Evolutionary conservation across 352 stramenopile species (phyloP).

Genomic region (Globisporangium sylvaticum): DNA sequence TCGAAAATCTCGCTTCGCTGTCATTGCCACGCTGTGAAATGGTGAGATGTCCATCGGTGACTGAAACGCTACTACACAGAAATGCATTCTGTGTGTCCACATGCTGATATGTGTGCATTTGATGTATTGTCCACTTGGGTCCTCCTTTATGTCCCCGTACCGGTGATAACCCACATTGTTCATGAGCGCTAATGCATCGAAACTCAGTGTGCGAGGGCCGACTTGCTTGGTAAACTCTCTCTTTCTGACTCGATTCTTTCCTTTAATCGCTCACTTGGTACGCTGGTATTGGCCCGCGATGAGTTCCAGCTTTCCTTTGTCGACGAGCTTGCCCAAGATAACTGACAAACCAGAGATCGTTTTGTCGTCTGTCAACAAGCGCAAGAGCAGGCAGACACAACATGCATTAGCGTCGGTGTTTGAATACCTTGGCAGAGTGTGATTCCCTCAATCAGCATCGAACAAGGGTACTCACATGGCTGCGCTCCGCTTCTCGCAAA

Average conservation of each 20-base stretch:
- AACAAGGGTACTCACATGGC: slow-evolving; percentile 47
- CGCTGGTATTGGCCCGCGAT: slow-evolving; percentile 65
- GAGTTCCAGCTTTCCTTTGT: slow-evolving; percentile 63
- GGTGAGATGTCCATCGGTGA: too few relatives aligned
- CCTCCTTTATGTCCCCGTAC: too few relatives aligned
- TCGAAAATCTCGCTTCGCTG: too few relatives aligned
- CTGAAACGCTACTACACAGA: too few relatives aligned
- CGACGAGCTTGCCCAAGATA: slow-evolving; percentile 66
- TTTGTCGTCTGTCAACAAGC: slow-evolving; percentile 55
- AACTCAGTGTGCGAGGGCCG: background rate
- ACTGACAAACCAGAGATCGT: slow-evolving; percentile 74
- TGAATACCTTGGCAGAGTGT: background rate
- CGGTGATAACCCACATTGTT: too few relatives aligned
- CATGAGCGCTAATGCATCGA: too few relatives aligned
- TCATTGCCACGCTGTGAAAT: too few relatives aligned
- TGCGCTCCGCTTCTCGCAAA: slow-evolving; percentile 72
- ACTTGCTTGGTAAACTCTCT: background rate
- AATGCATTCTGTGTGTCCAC: too few relatives aligned
- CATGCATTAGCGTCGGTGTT: background rate
- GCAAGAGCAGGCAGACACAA: slow-evolving; percentile 20
- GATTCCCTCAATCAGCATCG: background rate
- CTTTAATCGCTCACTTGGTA: slow-evolving; percentile 1
- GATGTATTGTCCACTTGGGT: too few relatives aligned
- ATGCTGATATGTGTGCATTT: too few relatives aligned
- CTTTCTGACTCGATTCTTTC: background rate